Percentiles rank a stretch among this genome's conserved stretches.
phyloP scores from a whole-genome alignment of 2,329 filamentous ascomycete genomes.

The Dryadomyces sulphureus region DNA sequence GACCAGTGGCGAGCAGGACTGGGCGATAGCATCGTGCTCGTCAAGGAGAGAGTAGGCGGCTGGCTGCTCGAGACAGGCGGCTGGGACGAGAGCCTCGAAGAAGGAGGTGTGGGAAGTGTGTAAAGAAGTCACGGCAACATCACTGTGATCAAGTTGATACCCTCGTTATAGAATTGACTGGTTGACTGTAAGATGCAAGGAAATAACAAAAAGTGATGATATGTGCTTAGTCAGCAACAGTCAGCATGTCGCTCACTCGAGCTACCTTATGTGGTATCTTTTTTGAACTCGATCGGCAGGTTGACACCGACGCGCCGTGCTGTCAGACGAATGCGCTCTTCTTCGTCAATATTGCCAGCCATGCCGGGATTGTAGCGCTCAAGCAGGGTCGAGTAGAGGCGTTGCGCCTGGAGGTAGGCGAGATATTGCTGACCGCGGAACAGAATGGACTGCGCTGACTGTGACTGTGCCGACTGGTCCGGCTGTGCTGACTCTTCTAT shows the following conservation, averaged over 20 bases:
- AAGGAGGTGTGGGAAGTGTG: slow-evolving; percentile 34
- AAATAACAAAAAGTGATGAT: no score
- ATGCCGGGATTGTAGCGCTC: slow-evolving; percentile 92
- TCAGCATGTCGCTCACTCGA: not conserved
- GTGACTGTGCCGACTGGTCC: no score
- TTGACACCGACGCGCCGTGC: slow-evolving; percentile 85
- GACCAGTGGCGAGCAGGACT: slow-evolving; percentile 81
- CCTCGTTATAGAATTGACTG: no score
- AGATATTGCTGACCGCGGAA: slow-evolving; percentile 60
- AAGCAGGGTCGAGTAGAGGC: slow-evolving; percentile 64
- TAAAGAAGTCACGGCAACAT: slow-evolving; percentile 16
- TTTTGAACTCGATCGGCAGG: slow-evolving; percentile 49
- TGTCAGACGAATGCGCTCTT: slow-evolving; percentile 71
- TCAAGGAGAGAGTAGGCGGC: slow-evolving; percentile 59
- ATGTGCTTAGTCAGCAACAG: no score
- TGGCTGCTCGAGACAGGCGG: slow-evolving; percentile 68
- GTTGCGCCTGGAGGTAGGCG: slow-evolving; percentile 71
- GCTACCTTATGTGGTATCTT: not conserved
- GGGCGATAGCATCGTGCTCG: slow-evolving; percentile 58
- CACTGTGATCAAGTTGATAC: no score
- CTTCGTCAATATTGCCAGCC: slow-evolving; percentile 53
- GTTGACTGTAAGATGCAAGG: no score
- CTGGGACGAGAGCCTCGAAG: slow-evolving; percentile 67
- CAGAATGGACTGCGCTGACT: no score
- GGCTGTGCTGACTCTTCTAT: no score